Percentiles rank a stretch among this genome's conserved stretches.
Conservation (phyloP, 2,329 filamentous ascomycete species). For the Cladosporium sp. region DNA sequence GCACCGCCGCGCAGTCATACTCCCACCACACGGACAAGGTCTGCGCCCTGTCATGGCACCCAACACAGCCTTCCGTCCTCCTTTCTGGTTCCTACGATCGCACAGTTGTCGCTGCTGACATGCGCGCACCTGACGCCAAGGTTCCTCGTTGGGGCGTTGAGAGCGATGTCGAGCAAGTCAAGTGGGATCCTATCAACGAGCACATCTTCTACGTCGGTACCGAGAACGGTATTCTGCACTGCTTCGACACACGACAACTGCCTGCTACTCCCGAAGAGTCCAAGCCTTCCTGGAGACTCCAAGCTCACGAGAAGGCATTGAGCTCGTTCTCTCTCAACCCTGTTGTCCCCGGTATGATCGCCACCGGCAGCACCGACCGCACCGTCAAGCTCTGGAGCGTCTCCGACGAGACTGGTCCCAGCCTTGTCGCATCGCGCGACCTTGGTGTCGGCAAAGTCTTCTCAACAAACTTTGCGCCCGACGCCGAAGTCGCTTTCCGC, state of each 20-base stretch:
- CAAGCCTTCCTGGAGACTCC: constrained; percentile 90
- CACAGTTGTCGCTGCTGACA: constrained; percentile 91
- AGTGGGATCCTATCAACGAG: constrained; percentile 89
- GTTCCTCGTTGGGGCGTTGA: constrained; percentile 88
- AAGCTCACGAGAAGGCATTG: constrained; percentile 90
- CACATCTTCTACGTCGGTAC: constrained; percentile 95
- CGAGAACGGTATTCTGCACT: constrained; percentile 87
- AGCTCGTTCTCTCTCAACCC: constrained; percentile 92
- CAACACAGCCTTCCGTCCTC: constrained; percentile 80
- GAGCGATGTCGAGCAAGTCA: constrained; percentile 88
- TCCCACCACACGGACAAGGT: constrained; percentile 96
- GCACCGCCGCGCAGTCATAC: constrained; percentile 94
- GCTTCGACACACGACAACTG: constrained; percentile 80
- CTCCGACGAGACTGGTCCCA: constrained; percentile 67
- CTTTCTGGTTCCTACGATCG: constrained; percentile 94
- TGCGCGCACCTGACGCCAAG: constrained; percentile 85
- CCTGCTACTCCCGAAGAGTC: constrained; percentile 71
- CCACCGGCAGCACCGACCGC: constrained; percentile 90
- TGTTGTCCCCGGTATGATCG: constrained; percentile 87
- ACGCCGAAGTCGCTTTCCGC: constrained; percentile 86
- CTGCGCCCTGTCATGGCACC: constrained; percentile 93
- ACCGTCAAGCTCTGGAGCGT: constrained; percentile 98
- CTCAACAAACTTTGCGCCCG: constrained; percentile 84
- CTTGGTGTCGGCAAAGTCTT: constrained; percentile 95
- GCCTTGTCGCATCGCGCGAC: constrained; percentile 88